Conservation (phyloP, 192 early-diverging fungal species). For the Coemansia sp. region DNA sequence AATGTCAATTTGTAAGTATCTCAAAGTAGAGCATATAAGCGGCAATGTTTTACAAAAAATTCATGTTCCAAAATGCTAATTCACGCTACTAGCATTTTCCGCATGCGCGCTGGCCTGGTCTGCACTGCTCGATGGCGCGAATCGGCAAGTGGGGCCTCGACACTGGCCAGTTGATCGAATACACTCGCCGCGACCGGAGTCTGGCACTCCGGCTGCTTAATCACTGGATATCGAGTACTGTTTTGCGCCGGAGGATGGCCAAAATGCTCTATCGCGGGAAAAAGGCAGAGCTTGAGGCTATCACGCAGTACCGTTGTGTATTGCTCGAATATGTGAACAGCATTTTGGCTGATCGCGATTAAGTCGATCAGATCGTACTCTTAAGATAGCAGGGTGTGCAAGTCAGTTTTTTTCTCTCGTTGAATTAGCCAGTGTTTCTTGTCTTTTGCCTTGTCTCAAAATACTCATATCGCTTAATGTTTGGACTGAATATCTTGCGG, state of each 20-base stretch:
- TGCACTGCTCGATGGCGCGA: conserved; percentile 36
- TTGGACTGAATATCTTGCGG: conserved; percentile 10
- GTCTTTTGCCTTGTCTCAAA: background rate
- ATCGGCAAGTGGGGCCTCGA: conserved; percentile 41
- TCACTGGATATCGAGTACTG: conserved; percentile 18
- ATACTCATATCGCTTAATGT: background rate
- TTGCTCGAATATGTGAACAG: conserved; percentile 22
- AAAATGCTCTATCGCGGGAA: conserved; percentile 48
- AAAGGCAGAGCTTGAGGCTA: conserved; percentile 44
- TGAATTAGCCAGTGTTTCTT: background rate
- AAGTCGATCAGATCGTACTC: background rate
- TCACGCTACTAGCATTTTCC: conserved; percentile 2
- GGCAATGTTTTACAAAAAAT: too few species aligned
- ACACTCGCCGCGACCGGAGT: conserved; percentile 32
- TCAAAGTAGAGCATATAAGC: background rate
- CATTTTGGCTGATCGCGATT: conserved; percentile 4
- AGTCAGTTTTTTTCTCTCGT: too few species aligned
- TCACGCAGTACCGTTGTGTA: conserved; percentile 34
- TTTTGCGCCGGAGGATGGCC: conserved; percentile 34
- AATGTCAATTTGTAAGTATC: conserved; percentile 22
- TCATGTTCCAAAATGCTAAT: background rate
- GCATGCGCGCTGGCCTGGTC: conserved; percentile 38
- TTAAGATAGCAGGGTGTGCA: too few species aligned
- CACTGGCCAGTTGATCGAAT: conserved; percentile 24
- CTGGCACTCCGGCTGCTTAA: conserved; percentile 32